Conservation (phyloP, 177 flowering plant genomes). For the Vitis hybrid region DNA sequence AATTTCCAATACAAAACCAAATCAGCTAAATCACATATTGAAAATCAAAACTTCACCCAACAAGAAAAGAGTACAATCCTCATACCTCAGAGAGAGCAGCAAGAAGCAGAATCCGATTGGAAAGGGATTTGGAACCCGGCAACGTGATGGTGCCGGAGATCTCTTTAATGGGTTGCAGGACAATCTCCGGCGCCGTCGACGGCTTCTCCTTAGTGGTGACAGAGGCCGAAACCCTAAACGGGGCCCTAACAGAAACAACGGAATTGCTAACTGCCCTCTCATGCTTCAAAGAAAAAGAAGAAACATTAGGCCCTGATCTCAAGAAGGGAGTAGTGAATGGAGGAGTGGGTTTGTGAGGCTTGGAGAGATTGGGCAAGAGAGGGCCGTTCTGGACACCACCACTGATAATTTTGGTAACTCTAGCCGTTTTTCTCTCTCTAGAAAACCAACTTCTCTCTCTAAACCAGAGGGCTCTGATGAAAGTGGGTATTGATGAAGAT, state of each 20-base stretch:
- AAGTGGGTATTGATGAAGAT: neutral
- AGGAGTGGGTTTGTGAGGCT: conserved; percentile 24
- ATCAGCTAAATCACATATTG: neutral
- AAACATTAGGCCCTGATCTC: conserved; percentile 28
- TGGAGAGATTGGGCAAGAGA: conserved; percentile 11
- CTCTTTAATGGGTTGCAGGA: conserved; percentile 82
- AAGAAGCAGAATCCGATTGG: conserved; percentile 91
- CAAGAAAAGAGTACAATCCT: neutral
- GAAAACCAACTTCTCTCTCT: conserved; percentile 1
- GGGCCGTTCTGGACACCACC: conserved; percentile 24
- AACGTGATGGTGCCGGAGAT: conserved; percentile 77
- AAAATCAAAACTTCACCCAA: neutral
- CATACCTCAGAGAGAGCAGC: conserved; percentile 91
- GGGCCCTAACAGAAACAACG: neutral
- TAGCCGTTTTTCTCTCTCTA: conserved; percentile 37
- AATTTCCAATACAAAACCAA: no score
- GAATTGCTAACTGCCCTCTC: conserved; percentile 6
- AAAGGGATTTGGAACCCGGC: conserved; percentile 95
- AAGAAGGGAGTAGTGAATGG: conserved; percentile 22
- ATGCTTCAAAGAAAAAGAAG: conserved; percentile 21
- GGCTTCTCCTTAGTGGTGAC: conserved; percentile 65
- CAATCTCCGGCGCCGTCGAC: conserved; percentile 67
- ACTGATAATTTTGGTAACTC: conserved; percentile 38
- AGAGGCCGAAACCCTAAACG: conserved; percentile 56
- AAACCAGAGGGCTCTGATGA: neutral